Evolutionary conservation across 2,329 filamentous ascomycete genomes (phyloP).

Genomic region (Sarocladiaceae sp.): DNA sequence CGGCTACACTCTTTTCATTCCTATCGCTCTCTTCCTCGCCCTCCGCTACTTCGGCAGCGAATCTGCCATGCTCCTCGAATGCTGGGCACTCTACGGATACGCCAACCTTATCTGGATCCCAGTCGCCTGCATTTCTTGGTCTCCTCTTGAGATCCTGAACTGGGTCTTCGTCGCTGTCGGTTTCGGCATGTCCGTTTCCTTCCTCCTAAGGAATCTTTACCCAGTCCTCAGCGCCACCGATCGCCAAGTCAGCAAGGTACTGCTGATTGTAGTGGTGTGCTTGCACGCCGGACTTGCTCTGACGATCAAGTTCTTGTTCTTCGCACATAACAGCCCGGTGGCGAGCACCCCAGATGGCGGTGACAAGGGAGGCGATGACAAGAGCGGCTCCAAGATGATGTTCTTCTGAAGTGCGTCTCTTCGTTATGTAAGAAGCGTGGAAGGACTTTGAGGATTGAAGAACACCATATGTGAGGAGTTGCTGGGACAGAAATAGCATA

Average conservation of each 20-base stretch:
- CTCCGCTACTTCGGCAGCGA: slow-evolving; percentile 95
- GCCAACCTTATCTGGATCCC: slow-evolving; percentile 96
- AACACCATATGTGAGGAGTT: background rate
- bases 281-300: slow-evolving; percentile 88
- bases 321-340: slow-evolving; percentile 67
- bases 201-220: slow-evolving; percentile 81
- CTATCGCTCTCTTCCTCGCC: slow-evolving; percentile 78
- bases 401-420: slow-evolving; percentile 14
- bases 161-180: slow-evolving; percentile 89
- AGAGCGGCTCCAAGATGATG: background rate
- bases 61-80: slow-evolving; percentile 88
- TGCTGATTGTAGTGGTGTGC: slow-evolving; percentile 78
- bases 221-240: slow-evolving; percentile 92
- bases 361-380: slow-evolving; percentile 8
- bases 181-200: slow-evolving; percentile 76
- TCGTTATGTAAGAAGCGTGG: background rate
- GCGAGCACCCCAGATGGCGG: slow-evolving; percentile 34
- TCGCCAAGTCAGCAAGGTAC: slow-evolving; percentile 80
- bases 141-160: slow-evolving; percentile 79
- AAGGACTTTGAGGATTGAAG: background rate
- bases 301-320: slow-evolving; percentile 96
- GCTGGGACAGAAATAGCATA: background rate
- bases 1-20: slow-evolving; percentile 87
- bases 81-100: slow-evolving; percentile 94
- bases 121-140: slow-evolving; percentile 89